Conservation (phyloP, 2,329 filamentous ascomycete genomes). For the Amylocarpus encephaloides region DNA sequence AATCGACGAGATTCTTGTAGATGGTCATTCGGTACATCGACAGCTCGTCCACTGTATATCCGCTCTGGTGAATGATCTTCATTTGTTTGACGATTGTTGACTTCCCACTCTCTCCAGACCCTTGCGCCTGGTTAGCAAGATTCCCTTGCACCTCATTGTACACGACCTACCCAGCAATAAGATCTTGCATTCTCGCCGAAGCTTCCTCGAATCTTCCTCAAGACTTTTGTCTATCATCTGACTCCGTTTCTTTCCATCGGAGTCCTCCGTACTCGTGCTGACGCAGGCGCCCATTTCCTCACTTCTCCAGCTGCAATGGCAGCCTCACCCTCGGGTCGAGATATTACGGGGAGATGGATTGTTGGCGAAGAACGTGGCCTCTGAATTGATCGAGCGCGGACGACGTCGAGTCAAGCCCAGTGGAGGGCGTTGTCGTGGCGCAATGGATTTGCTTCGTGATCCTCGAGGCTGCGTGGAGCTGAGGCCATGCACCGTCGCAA, state of each 20-base stretch:
- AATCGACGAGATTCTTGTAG: slow-evolving; percentile 97
- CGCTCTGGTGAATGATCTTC: slow-evolving; percentile 99
- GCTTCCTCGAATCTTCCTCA: slow-evolving; percentile 86
- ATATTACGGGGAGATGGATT: slow-evolving; percentile 7
- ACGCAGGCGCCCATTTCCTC: slow-evolving; percentile 83
- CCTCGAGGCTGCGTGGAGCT: slow-evolving; percentile 14
- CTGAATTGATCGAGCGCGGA: neutral
- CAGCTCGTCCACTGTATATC: slow-evolving; percentile 90
- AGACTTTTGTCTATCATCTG: slow-evolving; percentile 90
- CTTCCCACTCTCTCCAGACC: slow-evolving; percentile 96
- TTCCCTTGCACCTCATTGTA: neutral
- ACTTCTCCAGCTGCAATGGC: slow-evolving; percentile 24
- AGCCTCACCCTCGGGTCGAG: slow-evolving; percentile 20
- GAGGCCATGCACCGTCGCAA: slow-evolving; percentile 10
- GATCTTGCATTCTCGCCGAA: slow-evolving; percentile 98
- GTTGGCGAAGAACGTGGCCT: neutral
- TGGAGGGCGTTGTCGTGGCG: neutral
- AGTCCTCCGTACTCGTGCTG: slow-evolving; percentile 75
- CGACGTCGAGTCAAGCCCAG: neutral
- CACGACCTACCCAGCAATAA: slow-evolving; percentile 71
- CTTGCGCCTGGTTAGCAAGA: slow-evolving; percentile 41
- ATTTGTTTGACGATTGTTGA: slow-evolving; percentile 99
- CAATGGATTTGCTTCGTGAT: slow-evolving; percentile 6
- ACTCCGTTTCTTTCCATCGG: slow-evolving; percentile 91
- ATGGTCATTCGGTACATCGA: slow-evolving; percentile 92